phyloP scores from a whole-genome alignment of 2,329 filamentous ascomycete species.

The Colletotrichum australisinense region DNA sequence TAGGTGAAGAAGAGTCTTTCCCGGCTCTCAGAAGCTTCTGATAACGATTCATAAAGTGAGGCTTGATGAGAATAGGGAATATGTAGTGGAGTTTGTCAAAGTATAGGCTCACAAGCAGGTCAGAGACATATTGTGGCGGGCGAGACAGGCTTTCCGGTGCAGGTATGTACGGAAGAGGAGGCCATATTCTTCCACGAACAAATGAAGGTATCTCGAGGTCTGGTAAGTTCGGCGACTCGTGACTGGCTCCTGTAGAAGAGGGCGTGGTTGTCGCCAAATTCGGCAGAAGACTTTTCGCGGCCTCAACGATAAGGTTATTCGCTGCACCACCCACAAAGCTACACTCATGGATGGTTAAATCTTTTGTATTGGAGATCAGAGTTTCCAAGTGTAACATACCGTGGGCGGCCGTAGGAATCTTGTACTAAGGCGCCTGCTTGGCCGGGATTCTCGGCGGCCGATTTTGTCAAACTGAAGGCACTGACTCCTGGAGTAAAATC shows the following conservation, averaged over 20 bases:
- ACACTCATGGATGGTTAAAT: too few species aligned
- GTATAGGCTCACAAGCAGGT: slow-evolving; percentile 42
- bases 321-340: slow-evolving; percentile 42
- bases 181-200: slow-evolving; percentile 42
- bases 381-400: slow-evolving; percentile 24
- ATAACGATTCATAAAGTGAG: slow-evolving; percentile 42
- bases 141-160: slow-evolving; percentile 40
- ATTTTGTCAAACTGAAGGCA: not conserved
- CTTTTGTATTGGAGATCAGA: fast-evolving
- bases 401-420: slow-evolving; percentile 42
- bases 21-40: slow-evolving; percentile 28
- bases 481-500: not conserved
- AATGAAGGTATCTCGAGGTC: slow-evolving; percentile 43
- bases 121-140: slow-evolving; percentile 43
- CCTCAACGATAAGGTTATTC: slow-evolving; percentile 43
- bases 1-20: not conserved
- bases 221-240: not conserved
- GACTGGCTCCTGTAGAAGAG: not conserved
- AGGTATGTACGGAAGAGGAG: slow-evolving; percentile 41
- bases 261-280: not conserved
- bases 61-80: slow-evolving; percentile 42
- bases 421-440: slow-evolving; percentile 39
- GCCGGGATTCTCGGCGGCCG: not conserved
- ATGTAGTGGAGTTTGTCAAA: slow-evolving; percentile 45
- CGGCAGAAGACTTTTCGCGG: slow-evolving; percentile 40